These are phyloP conservation scores for Cucumis cinereus DNA, from an alignment of 306 rosid species.

Conservation along the genomic window DNA sequence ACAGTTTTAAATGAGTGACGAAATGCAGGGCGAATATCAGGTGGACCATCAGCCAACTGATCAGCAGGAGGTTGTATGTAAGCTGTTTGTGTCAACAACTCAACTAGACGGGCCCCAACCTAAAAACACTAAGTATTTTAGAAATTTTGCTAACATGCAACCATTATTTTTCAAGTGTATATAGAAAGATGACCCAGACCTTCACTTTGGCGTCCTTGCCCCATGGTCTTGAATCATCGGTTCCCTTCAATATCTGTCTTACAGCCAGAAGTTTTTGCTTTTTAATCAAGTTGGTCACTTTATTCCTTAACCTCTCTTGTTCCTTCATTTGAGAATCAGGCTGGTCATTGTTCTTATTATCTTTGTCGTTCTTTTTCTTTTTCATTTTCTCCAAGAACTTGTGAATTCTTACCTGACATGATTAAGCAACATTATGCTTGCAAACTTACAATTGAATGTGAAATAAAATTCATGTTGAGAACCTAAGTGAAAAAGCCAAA, in stretches of 20 bases:
- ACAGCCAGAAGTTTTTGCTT: slow-evolving; percentile 53
- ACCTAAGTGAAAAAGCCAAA: not conserved
- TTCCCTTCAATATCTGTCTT: slow-evolving; percentile 35
- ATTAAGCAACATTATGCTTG: slow-evolving; percentile 15
- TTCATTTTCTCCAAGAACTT: slow-evolving; percentile 54
- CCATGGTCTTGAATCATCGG: slow-evolving; percentile 58
- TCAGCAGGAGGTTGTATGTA: slow-evolving; percentile 75
- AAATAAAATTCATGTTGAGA: not conserved
- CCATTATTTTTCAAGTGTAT: slow-evolving; percentile 1
- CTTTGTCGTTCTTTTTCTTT: slow-evolving; percentile 36
- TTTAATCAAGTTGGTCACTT: slow-evolving; percentile 63
- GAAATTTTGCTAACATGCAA: not conserved
- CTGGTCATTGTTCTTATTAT: slow-evolving; percentile 25
- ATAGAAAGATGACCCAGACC: slow-evolving; percentile 32
- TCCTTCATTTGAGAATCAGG: slow-evolving; percentile 23
- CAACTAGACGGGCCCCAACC: slow-evolving; percentile 90
- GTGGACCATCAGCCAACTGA: slow-evolving; percentile 47
- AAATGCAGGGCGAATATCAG: slow-evolving; percentile 85
- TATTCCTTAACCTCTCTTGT: slow-evolving; percentile 55
- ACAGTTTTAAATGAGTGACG: slow-evolving; percentile 44
- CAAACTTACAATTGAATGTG: not conserved
- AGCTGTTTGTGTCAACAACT: slow-evolving; percentile 71
- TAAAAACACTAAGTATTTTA: slow-evolving; percentile 17
- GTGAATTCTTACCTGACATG: slow-evolving; percentile 66
- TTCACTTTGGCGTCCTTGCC: slow-evolving; percentile 47